Evolutionary conservation across 306 rosid species (phyloP).

Genomic region (Albizia julibrissin): DNA sequence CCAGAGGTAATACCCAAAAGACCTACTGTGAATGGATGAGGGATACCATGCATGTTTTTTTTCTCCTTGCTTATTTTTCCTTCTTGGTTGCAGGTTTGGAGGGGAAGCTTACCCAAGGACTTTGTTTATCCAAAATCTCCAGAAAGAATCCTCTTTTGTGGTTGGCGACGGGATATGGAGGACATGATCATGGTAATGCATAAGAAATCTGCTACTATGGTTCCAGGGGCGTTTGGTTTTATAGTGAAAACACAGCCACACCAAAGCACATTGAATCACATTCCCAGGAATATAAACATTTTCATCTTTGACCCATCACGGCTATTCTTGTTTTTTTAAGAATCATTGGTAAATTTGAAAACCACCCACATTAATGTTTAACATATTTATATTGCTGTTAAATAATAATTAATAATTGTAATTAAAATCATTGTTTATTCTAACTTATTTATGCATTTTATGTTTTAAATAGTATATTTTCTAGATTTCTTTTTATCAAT

Average conservation of each 20-base stretch:
- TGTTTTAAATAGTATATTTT: background rate
- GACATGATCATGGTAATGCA: constrained; percentile 89
- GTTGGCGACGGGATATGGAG: constrained; percentile 98
- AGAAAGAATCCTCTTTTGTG: constrained; percentile 84
- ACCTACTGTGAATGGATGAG: constrained; percentile 62
- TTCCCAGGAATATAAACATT: background rate
- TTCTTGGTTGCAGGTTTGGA: constrained; percentile 82
- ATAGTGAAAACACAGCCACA: background rate
- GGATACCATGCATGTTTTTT: constrained; percentile 51
- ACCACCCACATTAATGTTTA: background rate
- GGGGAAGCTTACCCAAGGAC: constrained; percentile 85
- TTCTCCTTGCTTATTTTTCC: constrained; percentile 47
- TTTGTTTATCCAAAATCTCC: constrained; percentile 71
- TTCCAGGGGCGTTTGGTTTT: background rate
- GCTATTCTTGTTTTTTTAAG: background rate
- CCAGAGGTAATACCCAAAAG: constrained; percentile 26
- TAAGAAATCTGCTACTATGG: constrained; percentile 38
- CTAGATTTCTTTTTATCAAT: background rate
- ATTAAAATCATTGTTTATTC: background rate
- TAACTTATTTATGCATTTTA: background rate
- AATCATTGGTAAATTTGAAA: background rate
- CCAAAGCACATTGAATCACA: background rate
- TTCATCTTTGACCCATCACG: background rate
- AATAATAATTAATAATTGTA: background rate
- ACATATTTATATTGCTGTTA: background rate